Evolutionary conservation across 768 basidiomycete genomes (phyloP).

Genomic region (Mycena vitilis): DNA sequence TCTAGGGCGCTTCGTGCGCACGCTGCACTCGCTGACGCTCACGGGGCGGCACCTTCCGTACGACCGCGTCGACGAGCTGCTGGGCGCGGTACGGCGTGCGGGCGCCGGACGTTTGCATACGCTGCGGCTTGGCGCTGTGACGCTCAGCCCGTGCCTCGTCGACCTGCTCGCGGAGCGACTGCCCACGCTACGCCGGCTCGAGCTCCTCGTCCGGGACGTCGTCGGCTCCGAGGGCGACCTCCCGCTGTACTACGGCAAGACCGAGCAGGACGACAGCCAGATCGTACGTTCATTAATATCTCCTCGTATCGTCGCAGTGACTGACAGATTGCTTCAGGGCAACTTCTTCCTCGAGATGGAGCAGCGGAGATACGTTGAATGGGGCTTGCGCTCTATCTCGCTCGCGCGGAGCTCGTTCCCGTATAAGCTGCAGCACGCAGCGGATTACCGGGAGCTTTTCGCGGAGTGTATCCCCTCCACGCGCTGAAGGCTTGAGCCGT

Average conservation of each 20-base stretch:
- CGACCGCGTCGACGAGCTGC: slow-evolving; percentile 48
- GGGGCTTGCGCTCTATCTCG: slow-evolving; percentile 48
- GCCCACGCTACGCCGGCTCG: slow-evolving; percentile 49
- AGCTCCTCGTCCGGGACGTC: slow-evolving; percentile 54
- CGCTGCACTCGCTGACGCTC: slow-evolving; percentile 50
- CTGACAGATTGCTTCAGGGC: slow-evolving; percentile 30
- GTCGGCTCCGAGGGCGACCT: slow-evolving; percentile 43
- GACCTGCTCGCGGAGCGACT: slow-evolving; percentile 54
- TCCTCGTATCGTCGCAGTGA: neutral
- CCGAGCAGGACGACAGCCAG: slow-evolving; percentile 40
- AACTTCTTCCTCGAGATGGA: slow-evolving; percentile 52
- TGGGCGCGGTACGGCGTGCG: slow-evolving; percentile 40
- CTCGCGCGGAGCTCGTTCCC: slow-evolving; percentile 49
- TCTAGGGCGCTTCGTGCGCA: slow-evolving; percentile 48
- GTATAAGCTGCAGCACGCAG: slow-evolving; percentile 44
- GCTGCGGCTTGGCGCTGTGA: slow-evolving; percentile 54
- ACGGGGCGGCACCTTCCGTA: slow-evolving; percentile 53
- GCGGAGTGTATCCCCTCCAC: slow-evolving; percentile 46
- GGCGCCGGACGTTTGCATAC: slow-evolving; percentile 42
- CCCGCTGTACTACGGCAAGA: slow-evolving; percentile 24
- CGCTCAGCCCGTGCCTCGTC: slow-evolving; percentile 55
- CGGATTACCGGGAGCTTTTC: slow-evolving; percentile 48
- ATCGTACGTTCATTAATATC: slow-evolving; percentile 31
- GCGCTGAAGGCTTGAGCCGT: neutral
- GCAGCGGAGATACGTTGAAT: slow-evolving; percentile 43